Conservation (phyloP, 202 grass and related monocot genomes). For the Bolboschoenoplectus hybrid region DNA sequence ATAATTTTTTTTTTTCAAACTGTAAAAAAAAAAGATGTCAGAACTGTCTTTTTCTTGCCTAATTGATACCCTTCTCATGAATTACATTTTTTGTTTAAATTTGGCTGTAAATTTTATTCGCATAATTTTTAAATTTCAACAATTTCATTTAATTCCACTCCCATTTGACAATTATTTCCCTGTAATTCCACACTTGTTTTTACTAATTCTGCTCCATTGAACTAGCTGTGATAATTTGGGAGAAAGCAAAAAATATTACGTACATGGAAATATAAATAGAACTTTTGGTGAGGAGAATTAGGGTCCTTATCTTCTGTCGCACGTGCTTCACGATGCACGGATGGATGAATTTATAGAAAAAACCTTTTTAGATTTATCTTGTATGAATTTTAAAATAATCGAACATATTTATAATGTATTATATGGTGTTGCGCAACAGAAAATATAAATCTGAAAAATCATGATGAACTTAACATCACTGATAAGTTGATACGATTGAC, state of each 20-base stretch:
- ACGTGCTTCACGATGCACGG: too few relatives aligned
- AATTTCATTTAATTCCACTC: background rate
- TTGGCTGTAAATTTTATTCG: background rate
- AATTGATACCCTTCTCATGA: background rate
- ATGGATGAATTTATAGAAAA: too few relatives aligned
- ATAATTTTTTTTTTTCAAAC: too few relatives aligned
- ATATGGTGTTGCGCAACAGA: too few relatives aligned
- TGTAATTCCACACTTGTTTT: background rate
- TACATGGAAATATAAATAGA: too few relatives aligned
- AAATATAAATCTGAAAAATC: too few relatives aligned
- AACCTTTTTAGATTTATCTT: too few relatives aligned
- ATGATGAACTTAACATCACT: background rate
- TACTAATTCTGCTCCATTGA: background rate
- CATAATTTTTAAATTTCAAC: background rate
- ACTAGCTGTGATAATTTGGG: background rate
- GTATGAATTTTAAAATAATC: too few relatives aligned
- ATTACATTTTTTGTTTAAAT: background rate
- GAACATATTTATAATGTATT: too few relatives aligned
- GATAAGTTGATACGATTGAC: background rate
- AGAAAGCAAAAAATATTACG: background rate
- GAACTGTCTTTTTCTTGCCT: conserved; percentile 1
- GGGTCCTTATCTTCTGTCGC: too few relatives aligned
- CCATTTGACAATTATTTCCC: background rate
- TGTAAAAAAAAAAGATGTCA: background rate
- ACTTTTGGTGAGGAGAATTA: too few relatives aligned